Conservation (phyloP, 1,284 basidiomycete species). For the Coriolopsis trogii region DNA sequence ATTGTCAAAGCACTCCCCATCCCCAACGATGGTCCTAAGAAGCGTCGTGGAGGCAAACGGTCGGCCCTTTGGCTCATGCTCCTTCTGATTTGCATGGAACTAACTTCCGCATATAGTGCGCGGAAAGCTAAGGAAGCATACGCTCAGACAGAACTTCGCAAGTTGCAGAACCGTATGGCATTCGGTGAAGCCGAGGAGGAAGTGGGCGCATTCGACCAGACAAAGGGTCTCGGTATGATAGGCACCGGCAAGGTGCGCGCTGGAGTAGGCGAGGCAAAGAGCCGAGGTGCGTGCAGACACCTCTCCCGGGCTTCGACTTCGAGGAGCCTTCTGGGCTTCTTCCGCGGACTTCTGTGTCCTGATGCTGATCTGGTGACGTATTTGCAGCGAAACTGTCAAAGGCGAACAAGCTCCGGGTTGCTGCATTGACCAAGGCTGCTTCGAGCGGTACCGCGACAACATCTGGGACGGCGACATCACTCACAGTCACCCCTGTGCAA, state of each 20-base stretch:
- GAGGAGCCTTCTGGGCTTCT: not conserved
- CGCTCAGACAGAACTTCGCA: conserved; percentile 94
- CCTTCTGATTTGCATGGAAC: not conserved
- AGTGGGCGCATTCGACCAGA: conserved; percentile 95
- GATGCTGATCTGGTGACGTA: conserved; percentile 10
- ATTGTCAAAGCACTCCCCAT: conserved; percentile 95
- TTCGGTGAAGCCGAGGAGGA: conserved; percentile 98
- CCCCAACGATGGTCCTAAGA: conserved; percentile 94
- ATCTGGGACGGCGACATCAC: conserved; percentile 88
- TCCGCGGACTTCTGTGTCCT: not conserved
- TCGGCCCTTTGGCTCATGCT: conserved; percentile 36
- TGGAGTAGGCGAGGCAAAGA: conserved; percentile 83
- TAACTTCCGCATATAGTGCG: too few species aligned
- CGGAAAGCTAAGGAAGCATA: conserved; percentile 97
- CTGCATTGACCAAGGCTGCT: conserved; percentile 76
- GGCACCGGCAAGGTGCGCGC: conserved; percentile 92
- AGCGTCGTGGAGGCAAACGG: conserved; percentile 94
- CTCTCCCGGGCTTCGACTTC: conserved; percentile 1
- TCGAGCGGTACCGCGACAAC: conserved; percentile 62
- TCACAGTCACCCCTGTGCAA: conserved; percentile 96
- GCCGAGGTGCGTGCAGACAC: conserved; percentile 67
- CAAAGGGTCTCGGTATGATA: conserved; percentile 97
- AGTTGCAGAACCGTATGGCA: conserved; percentile 95
- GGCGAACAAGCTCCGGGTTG: conserved; percentile 89
- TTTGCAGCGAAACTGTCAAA: conserved; percentile 92